phyloP scores from a whole-genome alignment of 768 basidiomycete species.

The Mycena amicta region DNA sequence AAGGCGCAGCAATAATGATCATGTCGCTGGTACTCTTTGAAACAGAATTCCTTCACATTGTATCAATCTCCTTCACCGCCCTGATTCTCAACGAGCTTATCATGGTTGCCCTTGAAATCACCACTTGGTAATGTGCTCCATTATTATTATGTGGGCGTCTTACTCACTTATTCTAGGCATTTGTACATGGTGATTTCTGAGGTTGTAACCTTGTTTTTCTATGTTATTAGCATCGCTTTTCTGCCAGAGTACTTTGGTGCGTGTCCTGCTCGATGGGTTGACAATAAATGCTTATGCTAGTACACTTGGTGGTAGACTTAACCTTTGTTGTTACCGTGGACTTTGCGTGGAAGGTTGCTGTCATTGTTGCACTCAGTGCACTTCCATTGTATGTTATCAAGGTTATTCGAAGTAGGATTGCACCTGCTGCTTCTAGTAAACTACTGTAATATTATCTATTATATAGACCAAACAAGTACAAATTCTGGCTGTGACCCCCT shows the following conservation, averaged over 20 bases:
- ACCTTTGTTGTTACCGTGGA: slow-evolving; percentile 85
- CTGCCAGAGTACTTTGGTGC: slow-evolving; percentile 96
- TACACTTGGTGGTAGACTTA: slow-evolving; percentile 82
- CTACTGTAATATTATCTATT: slow-evolving; percentile 51
- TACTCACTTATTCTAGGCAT: slow-evolving; percentile 60
- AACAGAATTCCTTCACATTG: slow-evolving; percentile 96
- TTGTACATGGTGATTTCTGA: slow-evolving; percentile 93
- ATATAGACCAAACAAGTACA: no score
- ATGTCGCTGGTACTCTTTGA: slow-evolving; percentile 95
- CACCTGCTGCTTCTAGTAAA: slow-evolving; percentile 94
- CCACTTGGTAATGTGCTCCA: slow-evolving; percentile 93
- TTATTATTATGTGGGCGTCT: neutral
- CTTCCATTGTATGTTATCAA: slow-evolving; percentile 92
- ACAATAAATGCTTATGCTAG: neutral
- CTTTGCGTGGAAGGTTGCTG: slow-evolving; percentile 93
- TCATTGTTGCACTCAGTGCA: slow-evolving; percentile 93
- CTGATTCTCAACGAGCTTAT: slow-evolving; percentile 95
- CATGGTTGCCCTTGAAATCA: slow-evolving; percentile 98
- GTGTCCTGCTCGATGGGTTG: slow-evolving; percentile 29
- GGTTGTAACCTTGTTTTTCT: slow-evolving; percentile 84
- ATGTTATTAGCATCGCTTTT: slow-evolving; percentile 89
- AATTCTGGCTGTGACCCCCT: no score
- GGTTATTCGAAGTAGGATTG: slow-evolving; percentile 78
- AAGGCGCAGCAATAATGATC: slow-evolving; percentile 99
- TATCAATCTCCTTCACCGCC: slow-evolving; percentile 97